Conservation (phyloP, 2,329 filamentous ascomycete species). For the Incumbomyces lentus region DNA sequence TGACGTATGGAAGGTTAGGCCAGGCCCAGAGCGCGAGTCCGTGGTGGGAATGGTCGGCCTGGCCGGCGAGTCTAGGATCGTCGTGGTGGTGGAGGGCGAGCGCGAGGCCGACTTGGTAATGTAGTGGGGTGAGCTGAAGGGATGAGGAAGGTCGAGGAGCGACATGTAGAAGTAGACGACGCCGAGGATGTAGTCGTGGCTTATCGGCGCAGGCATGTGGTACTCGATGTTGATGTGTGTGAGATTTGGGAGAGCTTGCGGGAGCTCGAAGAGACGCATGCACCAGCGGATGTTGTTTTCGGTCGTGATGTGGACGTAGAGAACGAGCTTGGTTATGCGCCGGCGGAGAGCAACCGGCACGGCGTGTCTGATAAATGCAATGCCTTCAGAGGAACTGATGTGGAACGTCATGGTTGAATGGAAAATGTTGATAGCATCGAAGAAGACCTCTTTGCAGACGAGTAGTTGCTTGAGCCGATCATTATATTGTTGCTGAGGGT, state of each 20-base stretch:
- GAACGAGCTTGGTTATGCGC: neutral
- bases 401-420: conserved; percentile 1
- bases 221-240: conserved; percentile 2
- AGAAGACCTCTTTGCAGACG: conserved; percentile 1
- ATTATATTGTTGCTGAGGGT: neutral
- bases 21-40: neutral
- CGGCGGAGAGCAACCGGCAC: neutral
- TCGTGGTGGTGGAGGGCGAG: neutral
- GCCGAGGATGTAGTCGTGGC: conserved; percentile 4
- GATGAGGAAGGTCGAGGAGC: neutral
- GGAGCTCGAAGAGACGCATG: neutral
- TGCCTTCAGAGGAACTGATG: neutral
- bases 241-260: neutral
- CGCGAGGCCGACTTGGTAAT: neutral
- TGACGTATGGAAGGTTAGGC: neutral
- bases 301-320: conserved; percentile 1
- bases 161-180: conserved; percentile 2
- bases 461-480: neutral
- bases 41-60: neutral
- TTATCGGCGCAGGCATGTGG: conserved; percentile 7
- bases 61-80: neutral
- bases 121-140: neutral
- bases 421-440: neutral
- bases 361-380: neutral
- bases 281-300: neutral